Evolutionary conservation across 805 yeast species (phyloP), one percentile per base, ranked within the genome.

Genomic region (Lipomyces lipofer): DNA sequence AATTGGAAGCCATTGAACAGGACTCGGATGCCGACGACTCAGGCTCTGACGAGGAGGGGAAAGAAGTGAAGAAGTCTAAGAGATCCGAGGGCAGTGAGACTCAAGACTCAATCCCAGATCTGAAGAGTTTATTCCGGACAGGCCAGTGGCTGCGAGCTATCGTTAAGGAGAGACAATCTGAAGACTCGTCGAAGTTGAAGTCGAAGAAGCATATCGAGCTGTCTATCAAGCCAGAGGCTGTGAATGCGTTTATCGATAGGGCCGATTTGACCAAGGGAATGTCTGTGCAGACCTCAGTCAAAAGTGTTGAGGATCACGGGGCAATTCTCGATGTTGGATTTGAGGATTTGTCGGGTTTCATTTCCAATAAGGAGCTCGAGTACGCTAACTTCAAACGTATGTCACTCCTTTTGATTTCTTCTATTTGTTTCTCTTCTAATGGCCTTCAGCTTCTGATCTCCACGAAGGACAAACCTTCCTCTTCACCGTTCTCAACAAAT

Each of bases 261-360:
- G 90, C 84, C 43, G 97, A 90, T 67, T 52, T 67, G 17, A 70
- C 87, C 46, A 71, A 74, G 25, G 89, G 88, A 42, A 75, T 80
- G 54, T 67, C 85, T 3, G 67, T 94, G 1, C 99, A 94, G 71
- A 91, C 83, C 22, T 76, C 88, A 1, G 82, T 94, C 21, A 78
- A 76, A 58, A 85, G 95, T 44, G 71, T 88, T 22, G 98, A 94
- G 76, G 99, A 94, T 68, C 97, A 89, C 68, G 99, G 99, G 71
- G 79, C 83, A 22, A 80, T 88, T 52, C 71, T 92, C 40, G 85
- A 84, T 63, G 69, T 86, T 36, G 97, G 97, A 30, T 67, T 77
- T 47, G 69, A 69, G 7, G 79, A 76, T 4, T 53, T 78, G 7
- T 73, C 81, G 27, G 96, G 95, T 0, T 91, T 92, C 69, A 74